These are phyloP conservation scores for Malus sieversii DNA, from an alignment of 306 rosid species.

Conservation along the genomic window DNA sequence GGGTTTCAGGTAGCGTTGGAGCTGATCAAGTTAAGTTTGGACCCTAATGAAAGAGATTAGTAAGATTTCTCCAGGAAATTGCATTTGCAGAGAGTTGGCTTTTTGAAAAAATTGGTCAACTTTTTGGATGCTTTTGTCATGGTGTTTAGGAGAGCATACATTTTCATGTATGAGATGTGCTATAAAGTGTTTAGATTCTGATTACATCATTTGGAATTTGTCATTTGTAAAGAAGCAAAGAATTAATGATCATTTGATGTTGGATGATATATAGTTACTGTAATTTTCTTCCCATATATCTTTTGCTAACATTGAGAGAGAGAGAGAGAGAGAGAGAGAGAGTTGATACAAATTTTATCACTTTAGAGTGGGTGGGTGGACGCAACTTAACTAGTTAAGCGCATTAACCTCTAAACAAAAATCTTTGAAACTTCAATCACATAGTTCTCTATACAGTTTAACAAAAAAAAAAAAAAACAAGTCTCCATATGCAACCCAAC, in stretches of 20 bases:
- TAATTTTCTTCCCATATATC: too few species aligned
- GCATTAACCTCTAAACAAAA: too few species aligned
- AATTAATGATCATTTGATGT: background rate
- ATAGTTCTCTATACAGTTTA: too few species aligned
- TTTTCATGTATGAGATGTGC: background rate
- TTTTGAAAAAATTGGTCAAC: background rate
- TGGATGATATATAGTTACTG: too few species aligned
- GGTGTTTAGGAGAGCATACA: background rate
- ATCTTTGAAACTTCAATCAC: too few species aligned
- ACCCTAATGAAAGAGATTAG: background rate
- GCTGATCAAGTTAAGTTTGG: slow-evolving; percentile 4
- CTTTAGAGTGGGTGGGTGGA: too few species aligned
- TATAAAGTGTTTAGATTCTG: background rate
- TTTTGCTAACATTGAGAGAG: too few species aligned
- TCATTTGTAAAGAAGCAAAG: background rate
- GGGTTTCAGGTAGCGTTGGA: slow-evolving; percentile 27
- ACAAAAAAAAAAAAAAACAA: too few species aligned
- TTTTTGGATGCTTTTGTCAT: background rate
- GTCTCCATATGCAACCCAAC: too few species aligned
- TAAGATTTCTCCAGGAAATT: background rate
- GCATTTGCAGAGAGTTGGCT: background rate
- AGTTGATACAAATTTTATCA: too few species aligned
- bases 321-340: too few species aligned
- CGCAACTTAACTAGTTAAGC: too few species aligned
- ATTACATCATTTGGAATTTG: background rate